Base-by-base conservation (phyloP, 495 filamentous ascomycete genomes). In the Penicillium cinerascens region DNA sequence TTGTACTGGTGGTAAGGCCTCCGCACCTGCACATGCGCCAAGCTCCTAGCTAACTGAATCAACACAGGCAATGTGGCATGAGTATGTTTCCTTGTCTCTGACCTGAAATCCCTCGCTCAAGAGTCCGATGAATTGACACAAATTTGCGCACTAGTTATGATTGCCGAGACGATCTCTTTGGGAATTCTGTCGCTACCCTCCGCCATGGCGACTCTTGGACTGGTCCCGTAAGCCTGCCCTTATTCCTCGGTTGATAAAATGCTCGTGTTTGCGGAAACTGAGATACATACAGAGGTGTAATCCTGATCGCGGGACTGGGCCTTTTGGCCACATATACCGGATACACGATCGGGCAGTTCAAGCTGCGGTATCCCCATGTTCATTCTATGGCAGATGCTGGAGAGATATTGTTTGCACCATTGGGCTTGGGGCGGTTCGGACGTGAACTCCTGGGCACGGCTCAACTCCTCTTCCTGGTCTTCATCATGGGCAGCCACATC, bases 401-500 rank as follows among this genome's bases (percentile, higher is more conserved):
- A 11, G 65, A 77, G 21, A 58, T 91, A 37, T 70, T 89, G 47
- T 39, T 39, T 10, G 37, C n/a, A 16, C 18, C 9, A 9, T 39
- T 39, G 2, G 18, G 18, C 37, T 70, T 80, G 58, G 86, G 84
- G 11, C 63, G 47, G 10, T 59, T 76, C 13, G 85, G 85, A 0
- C 80, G 81, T 44, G 78, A 81, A 45, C 52, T 87, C 16, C 66
- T 85, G 48, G 81, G 80, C 8, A 60, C 64, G 21, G 82, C 80
- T 45, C 84, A 86, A 59, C 65, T 79, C 11, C 47, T 86, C 38
- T 82, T 88, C 60, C 75, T 89, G 38, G 56, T 85, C 25, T 87
- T 91, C 70, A 78, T 86, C 44, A 84, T 87, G 70, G 87, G 77
- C n/a, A 85, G 83, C 18, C 88, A 91, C 59, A 75, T 88, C 44